A percentile compares a stretch with the other conserved stretches of the same genome.
Evolutionary conservation across 73 alveolate genomes (phyloP).

Genomic region (Symbiodinium pilosum): DNA sequence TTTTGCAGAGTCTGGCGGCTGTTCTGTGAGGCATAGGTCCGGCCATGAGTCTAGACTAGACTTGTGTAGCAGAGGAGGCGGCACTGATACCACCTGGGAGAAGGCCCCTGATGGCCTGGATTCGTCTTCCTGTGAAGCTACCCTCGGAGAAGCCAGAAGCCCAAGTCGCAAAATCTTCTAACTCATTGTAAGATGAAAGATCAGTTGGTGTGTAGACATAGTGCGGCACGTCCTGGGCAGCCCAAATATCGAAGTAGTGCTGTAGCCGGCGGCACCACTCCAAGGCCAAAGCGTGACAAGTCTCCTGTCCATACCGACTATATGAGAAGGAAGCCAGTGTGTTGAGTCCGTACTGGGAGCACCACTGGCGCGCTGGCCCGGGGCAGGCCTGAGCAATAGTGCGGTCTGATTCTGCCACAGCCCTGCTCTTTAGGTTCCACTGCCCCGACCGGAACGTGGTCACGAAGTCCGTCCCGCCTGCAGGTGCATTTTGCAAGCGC

Average conservation of each 20-base stretch:
- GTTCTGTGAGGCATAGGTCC: too few relatives aligned
- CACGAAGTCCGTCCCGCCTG: background rate
- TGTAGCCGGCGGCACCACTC: constrained; percentile 13
- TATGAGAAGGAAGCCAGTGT: background rate
- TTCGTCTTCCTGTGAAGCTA: too few relatives aligned
- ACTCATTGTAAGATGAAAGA: background rate
- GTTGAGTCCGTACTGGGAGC: background rate
- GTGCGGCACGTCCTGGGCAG: background rate
- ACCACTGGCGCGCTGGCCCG: background rate
- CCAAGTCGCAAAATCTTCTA: background rate
- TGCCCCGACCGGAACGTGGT: background rate
- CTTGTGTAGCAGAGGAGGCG: too few relatives aligned
- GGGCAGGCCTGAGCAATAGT: background rate
- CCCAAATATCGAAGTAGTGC: background rate
- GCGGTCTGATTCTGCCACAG: background rate
- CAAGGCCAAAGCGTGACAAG: background rate
- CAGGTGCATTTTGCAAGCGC: background rate
- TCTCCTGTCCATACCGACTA: background rate
- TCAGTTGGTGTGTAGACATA: background rate
- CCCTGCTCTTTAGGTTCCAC: background rate
- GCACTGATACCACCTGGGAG: too few relatives aligned
- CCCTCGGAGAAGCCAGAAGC: background rate
- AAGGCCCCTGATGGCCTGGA: too few relatives aligned
- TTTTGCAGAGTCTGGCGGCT: too few relatives aligned
- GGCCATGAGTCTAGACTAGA: too few relatives aligned